Evolutionary conservation across 306 rosid genomes (phyloP).

Genomic region (Prinsepia uniflora): DNA sequence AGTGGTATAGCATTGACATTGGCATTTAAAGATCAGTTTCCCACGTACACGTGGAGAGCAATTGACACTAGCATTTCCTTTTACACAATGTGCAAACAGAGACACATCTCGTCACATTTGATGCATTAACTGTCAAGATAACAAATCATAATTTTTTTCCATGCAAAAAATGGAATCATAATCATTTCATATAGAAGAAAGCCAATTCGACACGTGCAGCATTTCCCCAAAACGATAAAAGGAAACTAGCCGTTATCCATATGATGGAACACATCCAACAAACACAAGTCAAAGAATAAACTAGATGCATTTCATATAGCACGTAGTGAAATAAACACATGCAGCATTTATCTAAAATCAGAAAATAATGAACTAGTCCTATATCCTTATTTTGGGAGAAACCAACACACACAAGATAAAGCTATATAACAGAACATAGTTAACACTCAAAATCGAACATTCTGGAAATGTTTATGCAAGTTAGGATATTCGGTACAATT

Average conservation of each 20-base stretch:
- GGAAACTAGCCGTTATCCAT: background rate
- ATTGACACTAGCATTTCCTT: background rate
- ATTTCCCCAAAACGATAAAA: background rate
- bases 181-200: background rate
- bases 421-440: slow-evolving; percentile 4
- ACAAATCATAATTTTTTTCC: background rate
- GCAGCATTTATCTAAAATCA: slow-evolving; percentile 2
- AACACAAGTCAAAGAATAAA: background rate
- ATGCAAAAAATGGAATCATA: background rate
- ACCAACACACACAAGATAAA: slow-evolving; percentile 2
- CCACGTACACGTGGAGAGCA: background rate
- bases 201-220: background rate
- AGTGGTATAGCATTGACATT: background rate
- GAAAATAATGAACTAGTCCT: background rate
- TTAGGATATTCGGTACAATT: background rate
- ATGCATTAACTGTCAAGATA: slow-evolving; percentile 8
- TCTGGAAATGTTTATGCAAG: background rate
- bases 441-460: slow-evolving; percentile 5
- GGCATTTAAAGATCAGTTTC: background rate
- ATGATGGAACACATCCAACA: background rate
- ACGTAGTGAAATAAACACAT: background rate
- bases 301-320: background rate
- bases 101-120: slow-evolving; percentile 3
- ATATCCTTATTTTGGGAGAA: background rate
- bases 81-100: background rate